A percentile compares a stretch with the other conserved stretches of the same genome.
Conservation (phyloP, 768 basidiomycete species). For the Mycena sanguinolenta region DNA sequence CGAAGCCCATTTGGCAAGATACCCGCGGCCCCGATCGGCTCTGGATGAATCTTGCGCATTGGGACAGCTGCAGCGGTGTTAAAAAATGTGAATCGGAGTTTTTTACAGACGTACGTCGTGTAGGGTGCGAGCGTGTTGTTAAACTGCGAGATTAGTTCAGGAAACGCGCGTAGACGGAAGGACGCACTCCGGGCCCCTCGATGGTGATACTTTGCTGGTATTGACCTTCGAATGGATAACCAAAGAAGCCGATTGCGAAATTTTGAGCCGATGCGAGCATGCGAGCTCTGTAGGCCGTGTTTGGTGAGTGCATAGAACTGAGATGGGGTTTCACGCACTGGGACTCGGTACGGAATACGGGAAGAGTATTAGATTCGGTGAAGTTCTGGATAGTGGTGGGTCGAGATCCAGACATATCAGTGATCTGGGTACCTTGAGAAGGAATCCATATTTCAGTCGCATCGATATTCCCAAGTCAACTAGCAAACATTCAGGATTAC, state of each 20-base stretch:
- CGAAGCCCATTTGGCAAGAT: constrained; percentile 73
- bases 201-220: constrained; percentile 86
- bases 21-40: constrained; percentile 68
- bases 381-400: constrained; percentile 62
- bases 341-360: constrained; percentile 85
- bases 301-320: too few relatives aligned
- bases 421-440: constrained; percentile 74
- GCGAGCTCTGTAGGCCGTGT: constrained; percentile 65
- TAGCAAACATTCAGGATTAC: constrained; percentile 38
- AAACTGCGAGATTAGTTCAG: constrained; percentile 57
- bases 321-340: constrained; percentile 67
- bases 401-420: too few relatives aligned
- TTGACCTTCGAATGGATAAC: constrained; percentile 77
- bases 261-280: constrained; percentile 76
- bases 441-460: constrained; percentile 83
- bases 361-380: constrained; percentile 69
- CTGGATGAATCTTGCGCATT: constrained; percentile 67
- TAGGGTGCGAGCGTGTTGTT: constrained; percentile 92
- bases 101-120: constrained; percentile 62
- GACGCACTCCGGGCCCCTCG: constrained; percentile 68
- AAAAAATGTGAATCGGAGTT: constrained; percentile 2
- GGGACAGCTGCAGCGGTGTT: constrained; percentile 61
- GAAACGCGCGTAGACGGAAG: background rate
- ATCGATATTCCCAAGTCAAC: constrained; percentile 78
- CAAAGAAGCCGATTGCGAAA: constrained; percentile 83